Base-by-base conservation (phyloP, 2,329 filamentous ascomycete genomes). In the Albophoma yamanashiensis region DNA sequence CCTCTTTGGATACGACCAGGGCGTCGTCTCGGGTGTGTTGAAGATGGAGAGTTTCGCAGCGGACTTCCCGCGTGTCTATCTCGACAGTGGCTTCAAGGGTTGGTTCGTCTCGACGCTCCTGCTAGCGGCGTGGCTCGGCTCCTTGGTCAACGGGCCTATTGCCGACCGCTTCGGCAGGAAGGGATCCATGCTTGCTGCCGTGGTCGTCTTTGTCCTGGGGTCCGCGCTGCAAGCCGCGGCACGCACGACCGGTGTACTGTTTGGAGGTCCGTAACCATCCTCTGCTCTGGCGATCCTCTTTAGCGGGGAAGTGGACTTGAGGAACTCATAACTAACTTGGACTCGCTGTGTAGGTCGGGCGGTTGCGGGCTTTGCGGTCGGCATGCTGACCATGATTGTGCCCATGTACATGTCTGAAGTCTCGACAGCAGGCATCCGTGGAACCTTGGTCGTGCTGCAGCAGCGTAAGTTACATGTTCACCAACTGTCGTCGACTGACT, bases 61-160 rank as follows among this genome's bases (percentile, higher is more conserved):
- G 6, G 50, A 60, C 0, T 68, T 71, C 50, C 68, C 69, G 11
- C 66, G 70, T 9, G 71, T 79, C 20, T 76, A 73, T 56, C 60
- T 70, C 0, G 76, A 81, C 60, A 76, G 72, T 61, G 66, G 74
- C 14, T 79, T 79, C 68, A 79, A 81, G 62, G 79, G 79, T 39
- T 82, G 79, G 79, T 80, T 82, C 58, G 78, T 81, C 2, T 80
- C 80, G 7, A 78, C 75, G 2, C 67, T 82, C 5, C 66, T 80
- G 12, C 68, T 82, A 0, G 69, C 75, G 56, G 79, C 78, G 6
- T 81, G 77, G 77, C 67, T 79, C 56, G 79, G 80, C 2, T 79
- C 79, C 1, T 69, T 82, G 34, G 58, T 73, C 61, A 76, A 76
- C 59, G 75, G 75, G 1, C 71, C 75, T 1, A 64, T 76, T 34